Conservation (phyloP, 2,329 filamentous ascomycete genomes). For the Chaetomiaceae sp. region DNA sequence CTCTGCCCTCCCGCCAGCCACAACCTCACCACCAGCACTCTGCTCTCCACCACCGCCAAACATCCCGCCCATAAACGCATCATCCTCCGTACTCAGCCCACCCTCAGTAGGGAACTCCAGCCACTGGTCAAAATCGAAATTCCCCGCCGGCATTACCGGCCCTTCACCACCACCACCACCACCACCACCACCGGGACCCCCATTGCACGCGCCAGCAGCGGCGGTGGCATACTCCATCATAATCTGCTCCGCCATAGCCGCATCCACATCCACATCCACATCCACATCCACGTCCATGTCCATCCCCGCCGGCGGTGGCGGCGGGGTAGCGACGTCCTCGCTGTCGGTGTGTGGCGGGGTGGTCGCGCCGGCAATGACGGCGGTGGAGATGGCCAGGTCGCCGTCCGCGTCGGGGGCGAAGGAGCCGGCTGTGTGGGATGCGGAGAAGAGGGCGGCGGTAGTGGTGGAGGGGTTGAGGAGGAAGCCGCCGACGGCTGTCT, state of each 20-base stretch:
- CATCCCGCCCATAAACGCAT: conserved; percentile 29
- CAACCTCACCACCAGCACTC: neutral
- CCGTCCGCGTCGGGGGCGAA: neutral
- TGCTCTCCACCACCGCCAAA: neutral
- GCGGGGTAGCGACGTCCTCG: conserved; percentile 6
- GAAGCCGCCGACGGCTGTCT: conserved; percentile 38
- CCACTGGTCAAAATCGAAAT: conserved; percentile 55
- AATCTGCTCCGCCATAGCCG: conserved; percentile 31
- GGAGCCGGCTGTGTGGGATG: conserved; percentile 19
- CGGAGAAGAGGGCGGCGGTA: conserved; percentile 10
- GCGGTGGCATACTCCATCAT: neutral
- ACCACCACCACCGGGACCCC: neutral
- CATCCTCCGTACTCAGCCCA: conserved; percentile 32
- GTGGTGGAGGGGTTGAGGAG: conserved; percentile 12
- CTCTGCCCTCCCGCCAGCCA: neutral
- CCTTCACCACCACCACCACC: conserved; percentile 22
- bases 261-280: conserved; percentile 33
- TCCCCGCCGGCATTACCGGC: conserved; percentile 24
- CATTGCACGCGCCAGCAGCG: neutral
- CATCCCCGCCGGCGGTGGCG: too few species aligned
- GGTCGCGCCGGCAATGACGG: conserved; percentile 17
- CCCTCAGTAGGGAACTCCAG: conserved; percentile 51
- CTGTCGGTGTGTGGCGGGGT: conserved; percentile 41
- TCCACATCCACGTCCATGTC: neutral
- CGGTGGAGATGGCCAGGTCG: conserved; percentile 28